These are phyloP conservation scores for Allium fistulosum DNA, from an alignment of 106 monocot genomes.

Conservation along the genomic window DNA sequence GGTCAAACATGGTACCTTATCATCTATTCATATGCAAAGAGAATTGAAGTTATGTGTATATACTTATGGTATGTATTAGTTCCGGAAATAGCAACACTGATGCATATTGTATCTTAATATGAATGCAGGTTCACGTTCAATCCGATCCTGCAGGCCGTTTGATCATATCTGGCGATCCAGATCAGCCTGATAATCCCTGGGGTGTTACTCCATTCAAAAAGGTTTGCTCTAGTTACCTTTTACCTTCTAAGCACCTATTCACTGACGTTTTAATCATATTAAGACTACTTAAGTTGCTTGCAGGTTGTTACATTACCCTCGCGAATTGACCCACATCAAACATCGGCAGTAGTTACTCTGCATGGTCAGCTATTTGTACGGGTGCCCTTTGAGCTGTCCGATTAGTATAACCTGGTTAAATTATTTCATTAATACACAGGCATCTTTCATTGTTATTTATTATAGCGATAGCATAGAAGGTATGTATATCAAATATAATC, in stretches of 20 bases:
- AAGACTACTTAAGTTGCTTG: neutral
- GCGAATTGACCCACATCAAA: constrained; percentile 62
- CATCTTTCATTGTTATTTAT: neutral
- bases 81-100: too few species aligned
- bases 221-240: constrained; percentile 14
- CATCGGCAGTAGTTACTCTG: constrained; percentile 72
- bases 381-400: constrained; percentile 47
- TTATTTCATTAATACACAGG: neutral
- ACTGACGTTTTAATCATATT: neutral
- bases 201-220: constrained; percentile 79
- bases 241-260: neutral
- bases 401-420: constrained; percentile 8
- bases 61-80: too few species aligned
- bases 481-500: too few species aligned
- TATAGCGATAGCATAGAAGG: too few species aligned
- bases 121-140: constrained; percentile 65
- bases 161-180: constrained; percentile 70
- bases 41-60: too few species aligned
- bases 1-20: too few species aligned
- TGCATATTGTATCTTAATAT: neutral
- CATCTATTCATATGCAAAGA: too few species aligned
- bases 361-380: constrained; percentile 79
- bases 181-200: constrained; percentile 82
- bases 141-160: constrained; percentile 76
- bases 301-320: constrained; percentile 74